Evolutionary conservation across 2,329 filamentous ascomycete species (phyloP), one percentile per base, ranked within the genome.

Genomic region (Clarireedia homoeocarpa): DNA sequence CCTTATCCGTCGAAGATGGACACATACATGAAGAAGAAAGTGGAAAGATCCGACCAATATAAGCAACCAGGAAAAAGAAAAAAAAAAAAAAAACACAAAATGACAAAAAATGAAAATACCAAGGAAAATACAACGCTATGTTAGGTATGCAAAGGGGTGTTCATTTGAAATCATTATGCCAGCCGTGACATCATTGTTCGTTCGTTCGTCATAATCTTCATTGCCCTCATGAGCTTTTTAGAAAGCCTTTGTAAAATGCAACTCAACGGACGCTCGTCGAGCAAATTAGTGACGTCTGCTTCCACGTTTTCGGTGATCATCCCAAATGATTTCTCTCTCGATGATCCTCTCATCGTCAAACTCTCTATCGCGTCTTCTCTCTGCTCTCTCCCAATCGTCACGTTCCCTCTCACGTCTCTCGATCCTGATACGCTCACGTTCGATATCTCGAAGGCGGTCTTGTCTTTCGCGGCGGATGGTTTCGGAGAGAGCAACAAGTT

Each of bases 401-500:
- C 65, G 53, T 42, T 66, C 63, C 69, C 74, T 76, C 20, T 78
- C 76, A 42, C 80, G 73, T 52, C 77, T 75, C 61, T 77, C 77
- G 44, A 81, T 75, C 54, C 74, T 72, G 54, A 79, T 57, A 14
- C 66, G 53, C 71, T 89, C 84, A 67, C 77, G 83, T 66, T 80
- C 74, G 39, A 78, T 72, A 62, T 83, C 78, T 48, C 75, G 75
- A 38, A 76, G 73, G 51, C 79, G 75, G 17, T 78, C 71, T 66
- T 75, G 75, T 58, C 80, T 78, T 36, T 73, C 80, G 56, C 81
- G 81, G 38, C 89, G 87, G 67, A 96, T 94, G 20, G 88, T 81
- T 59, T 95, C 88, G 0, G 90, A 89, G 3, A 95, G 71, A 61
- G 94, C 82, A 26, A 95, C 89, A 4, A 97, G 81, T 61, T 86